Conservation (phyloP, 805 yeast species). For the Yarrowia divulgata region DNA sequence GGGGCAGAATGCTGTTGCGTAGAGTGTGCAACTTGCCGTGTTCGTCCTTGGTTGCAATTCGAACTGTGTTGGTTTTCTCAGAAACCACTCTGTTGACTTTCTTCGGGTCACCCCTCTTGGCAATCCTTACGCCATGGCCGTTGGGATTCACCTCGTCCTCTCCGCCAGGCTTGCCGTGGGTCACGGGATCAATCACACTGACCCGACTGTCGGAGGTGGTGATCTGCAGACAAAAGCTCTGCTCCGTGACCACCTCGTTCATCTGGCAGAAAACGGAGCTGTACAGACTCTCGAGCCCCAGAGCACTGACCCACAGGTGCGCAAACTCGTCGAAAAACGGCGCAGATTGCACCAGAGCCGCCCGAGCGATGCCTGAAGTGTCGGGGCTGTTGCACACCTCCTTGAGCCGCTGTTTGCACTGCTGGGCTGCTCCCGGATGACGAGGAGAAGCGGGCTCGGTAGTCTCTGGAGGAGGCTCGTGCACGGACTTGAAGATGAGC, state of each 20-base stretch:
- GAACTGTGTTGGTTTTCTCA: too few species aligned
- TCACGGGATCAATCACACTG: constrained; percentile 26
- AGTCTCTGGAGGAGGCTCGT: not conserved
- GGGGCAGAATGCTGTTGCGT: not conserved
- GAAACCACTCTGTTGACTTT: too few species aligned
- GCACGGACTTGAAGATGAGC: constrained; percentile 21
- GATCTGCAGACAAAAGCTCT: constrained; percentile 42
- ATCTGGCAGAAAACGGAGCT: constrained; percentile 44
- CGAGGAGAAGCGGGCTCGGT: not conserved
- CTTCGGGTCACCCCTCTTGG: not conserved
- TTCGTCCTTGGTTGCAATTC: not conserved
- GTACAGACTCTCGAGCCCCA: constrained; percentile 42
- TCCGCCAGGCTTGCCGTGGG: not conserved
- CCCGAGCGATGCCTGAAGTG: constrained; percentile 42
- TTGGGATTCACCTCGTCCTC: constrained; percentile 19
- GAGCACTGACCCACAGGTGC: constrained; percentile 41
- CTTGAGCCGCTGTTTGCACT: constrained; percentile 12
- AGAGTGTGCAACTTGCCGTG: constrained; percentile 1
- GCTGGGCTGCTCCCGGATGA: constrained; percentile 8
- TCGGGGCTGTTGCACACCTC: constrained; percentile 30
- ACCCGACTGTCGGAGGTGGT: constrained; percentile 14
- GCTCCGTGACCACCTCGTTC: constrained; percentile 40
- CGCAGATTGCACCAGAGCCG: constrained; percentile 41
- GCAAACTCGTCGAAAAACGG: constrained; percentile 44
- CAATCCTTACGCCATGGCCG: not conserved